Evolutionary conservation across 1,284 basidiomycete species (phyloP), one percentile per base, ranked within the genome.

Genomic region (Peniophora sp.): DNA sequence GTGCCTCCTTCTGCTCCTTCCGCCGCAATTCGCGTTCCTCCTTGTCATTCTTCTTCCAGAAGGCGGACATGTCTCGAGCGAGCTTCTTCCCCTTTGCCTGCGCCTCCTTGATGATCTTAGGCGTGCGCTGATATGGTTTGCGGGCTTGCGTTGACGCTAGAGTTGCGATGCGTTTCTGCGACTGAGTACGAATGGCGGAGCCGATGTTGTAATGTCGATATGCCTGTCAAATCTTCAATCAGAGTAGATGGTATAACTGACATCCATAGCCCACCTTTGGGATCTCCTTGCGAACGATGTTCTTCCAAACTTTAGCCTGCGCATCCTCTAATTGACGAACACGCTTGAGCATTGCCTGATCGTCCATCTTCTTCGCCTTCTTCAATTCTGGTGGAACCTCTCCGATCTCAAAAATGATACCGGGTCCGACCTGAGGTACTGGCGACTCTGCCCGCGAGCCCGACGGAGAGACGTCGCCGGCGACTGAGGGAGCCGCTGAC

Each of bases 11-110:
- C 65, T 97, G 94, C 57, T 97, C 95, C 53, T 91, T 89, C 66
- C 90, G 93, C 55, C 94, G 84, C 24, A 92, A 82, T 55, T 98
- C 93, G 50, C 94, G 76, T 69, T 98, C 95, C 66, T 91, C 88
- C 64, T 95, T 94, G 67, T 99, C 96, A 62, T 98, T 98, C 71
- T 94, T 95, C 71, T 90, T 92, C 93, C 94, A 98, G 71, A 94
- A 97, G 24, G 94, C 84, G 58, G 97, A 83, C 85, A 98, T 94
- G 73, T 96, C 88, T 37, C 88, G 83, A 89, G 94, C 93, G 41
- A 94, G 73, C 36, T 89, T 80, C 63, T 92, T 93, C 11, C 85
- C 86, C 64, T 92, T 94, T 22, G 85, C 83, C 64, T 94, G 92
- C 3, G 86, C 77, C 55, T 97, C 93, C 68, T 98, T 98, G 58